Evolutionary conservation across 2,329 filamentous ascomycete species (phyloP).

Genomic region (Alternaria angustiovoidea): DNA sequence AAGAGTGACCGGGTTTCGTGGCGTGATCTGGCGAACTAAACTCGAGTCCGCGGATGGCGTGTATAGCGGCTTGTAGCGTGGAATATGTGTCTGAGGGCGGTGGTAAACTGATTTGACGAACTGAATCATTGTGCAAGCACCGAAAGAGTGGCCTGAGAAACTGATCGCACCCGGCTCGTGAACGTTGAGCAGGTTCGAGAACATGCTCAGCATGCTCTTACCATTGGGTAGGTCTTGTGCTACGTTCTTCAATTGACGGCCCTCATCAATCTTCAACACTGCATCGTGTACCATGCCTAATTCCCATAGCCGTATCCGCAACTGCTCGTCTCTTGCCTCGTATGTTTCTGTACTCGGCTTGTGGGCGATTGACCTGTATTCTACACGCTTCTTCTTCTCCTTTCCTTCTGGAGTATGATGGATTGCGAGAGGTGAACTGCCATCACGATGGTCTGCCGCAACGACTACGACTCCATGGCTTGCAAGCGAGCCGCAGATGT

Average conservation of each 20-base stretch:
- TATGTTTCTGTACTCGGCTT: slow-evolving; percentile 71
- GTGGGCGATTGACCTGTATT: slow-evolving; percentile 64
- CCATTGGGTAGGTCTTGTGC: slow-evolving; percentile 51
- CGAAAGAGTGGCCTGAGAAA: slow-evolving; percentile 84
- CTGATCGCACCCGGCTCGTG: slow-evolving; percentile 75
- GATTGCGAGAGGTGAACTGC: slow-evolving; percentile 77
- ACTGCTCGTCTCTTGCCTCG: slow-evolving; percentile 71
- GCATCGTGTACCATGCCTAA: slow-evolving; percentile 75
- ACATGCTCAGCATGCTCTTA: slow-evolving; percentile 63
- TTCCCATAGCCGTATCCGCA: slow-evolving; percentile 81
- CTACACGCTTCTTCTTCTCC: slow-evolving; percentile 51
- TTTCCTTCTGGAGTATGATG: slow-evolving; percentile 66
- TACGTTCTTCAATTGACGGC: slow-evolving; percentile 57
- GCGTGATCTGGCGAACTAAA: slow-evolving; percentile 72
- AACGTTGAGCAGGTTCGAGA: slow-evolving; percentile 70
- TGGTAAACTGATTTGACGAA: slow-evolving; percentile 83
- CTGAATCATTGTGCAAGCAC: slow-evolving; percentile 76
- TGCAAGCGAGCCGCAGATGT: slow-evolving; percentile 78
- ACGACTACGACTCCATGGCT: slow-evolving; percentile 83
- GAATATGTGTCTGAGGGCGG: slow-evolving; percentile 57
- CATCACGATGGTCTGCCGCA: slow-evolving; percentile 84
- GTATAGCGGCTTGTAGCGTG: slow-evolving; percentile 68
- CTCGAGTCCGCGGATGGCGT: slow-evolving; percentile 63
- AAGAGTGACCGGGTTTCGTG: slow-evolving; percentile 70
- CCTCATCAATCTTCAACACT: slow-evolving; percentile 70